phyloP scores from a whole-genome alignment of 805 yeast species.

The Ogataea nitratoaversa region DNA sequence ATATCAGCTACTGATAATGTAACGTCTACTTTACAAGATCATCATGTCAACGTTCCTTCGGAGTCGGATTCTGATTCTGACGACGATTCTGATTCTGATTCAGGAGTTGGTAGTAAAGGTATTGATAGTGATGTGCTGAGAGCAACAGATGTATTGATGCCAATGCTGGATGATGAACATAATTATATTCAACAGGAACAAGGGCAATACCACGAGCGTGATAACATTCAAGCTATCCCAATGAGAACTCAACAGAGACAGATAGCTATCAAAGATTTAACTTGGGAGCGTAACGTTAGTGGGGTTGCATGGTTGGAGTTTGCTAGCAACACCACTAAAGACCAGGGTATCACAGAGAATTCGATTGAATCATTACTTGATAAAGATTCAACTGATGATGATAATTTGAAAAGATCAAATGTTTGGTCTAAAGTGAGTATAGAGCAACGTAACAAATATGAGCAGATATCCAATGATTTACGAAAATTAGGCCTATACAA shows the following conservation, averaged over 20 bases:
- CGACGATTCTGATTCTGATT: conserved; percentile 1
- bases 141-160: not conserved
- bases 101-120: not conserved
- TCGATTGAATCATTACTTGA: conserved; percentile 5
- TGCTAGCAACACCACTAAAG: conserved; percentile 1
- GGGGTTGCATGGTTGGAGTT: conserved; percentile 24
- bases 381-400: conserved; percentile 1
- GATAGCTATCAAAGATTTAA: conserved; percentile 21
- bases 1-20: not conserved
- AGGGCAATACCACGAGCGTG: not conserved
- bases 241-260: conserved; percentile 29
- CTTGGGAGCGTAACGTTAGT: conserved; percentile 7
- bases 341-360: not conserved
- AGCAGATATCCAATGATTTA: conserved; percentile 26
- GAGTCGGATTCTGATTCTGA: conserved; percentile 5
- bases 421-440: conserved; percentile 26
- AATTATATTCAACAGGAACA: not conserved
- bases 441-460: conserved; percentile 25
- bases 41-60: not conserved
- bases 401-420: conserved; percentile 1
- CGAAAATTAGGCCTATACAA: conserved; percentile 25
- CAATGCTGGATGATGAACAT: not conserved
- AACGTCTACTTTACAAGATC: not conserved
- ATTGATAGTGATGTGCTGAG: not conserved
- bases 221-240: not conserved